phyloP scores from a whole-genome alignment of 1,284 basidiomycete genomes.

The Irpex sp. region DNA sequence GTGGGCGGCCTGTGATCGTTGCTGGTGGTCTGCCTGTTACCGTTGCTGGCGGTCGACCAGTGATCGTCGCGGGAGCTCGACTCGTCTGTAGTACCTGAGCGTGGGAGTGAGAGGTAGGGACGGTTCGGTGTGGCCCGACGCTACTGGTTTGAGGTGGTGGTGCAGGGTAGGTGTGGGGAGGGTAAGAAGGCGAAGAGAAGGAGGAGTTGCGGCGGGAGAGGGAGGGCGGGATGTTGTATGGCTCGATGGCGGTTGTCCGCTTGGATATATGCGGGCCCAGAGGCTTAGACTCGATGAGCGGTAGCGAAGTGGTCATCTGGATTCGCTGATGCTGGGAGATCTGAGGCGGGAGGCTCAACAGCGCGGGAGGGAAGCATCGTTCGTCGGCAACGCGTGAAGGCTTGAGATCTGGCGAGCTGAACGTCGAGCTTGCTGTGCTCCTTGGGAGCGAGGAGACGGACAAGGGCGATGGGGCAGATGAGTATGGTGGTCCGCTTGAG shows the following conservation, averaged over 20 bases:
- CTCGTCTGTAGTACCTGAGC: not conserved
- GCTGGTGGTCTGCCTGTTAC: not conserved
- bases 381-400: not conserved
- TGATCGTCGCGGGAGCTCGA: no score
- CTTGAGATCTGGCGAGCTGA: not conserved
- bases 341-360: conserved; percentile 20
- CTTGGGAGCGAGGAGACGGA: conserved; percentile 12
- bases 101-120: no score
- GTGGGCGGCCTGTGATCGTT: not conserved
- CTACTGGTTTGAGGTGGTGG: no score
- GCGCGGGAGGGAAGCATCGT: conserved; percentile 26
- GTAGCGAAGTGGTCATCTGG: no score
- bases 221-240: conserved; percentile 1
- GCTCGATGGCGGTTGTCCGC: not conserved
- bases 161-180: no score
- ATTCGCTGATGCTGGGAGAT: not conserved
- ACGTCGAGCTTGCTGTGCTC: conserved; percentile 11
- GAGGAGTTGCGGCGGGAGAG: not conserved
- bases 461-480: conserved; percentile 10
- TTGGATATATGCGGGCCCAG: no score
- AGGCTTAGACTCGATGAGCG: no score
- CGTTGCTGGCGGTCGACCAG: not conserved
- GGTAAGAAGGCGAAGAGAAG: not conserved
- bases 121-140: no score
- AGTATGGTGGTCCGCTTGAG: not conserved